Base-by-base conservation (phyloP, 192 early-diverging fungal species). In the Backusella sp. region DNA sequence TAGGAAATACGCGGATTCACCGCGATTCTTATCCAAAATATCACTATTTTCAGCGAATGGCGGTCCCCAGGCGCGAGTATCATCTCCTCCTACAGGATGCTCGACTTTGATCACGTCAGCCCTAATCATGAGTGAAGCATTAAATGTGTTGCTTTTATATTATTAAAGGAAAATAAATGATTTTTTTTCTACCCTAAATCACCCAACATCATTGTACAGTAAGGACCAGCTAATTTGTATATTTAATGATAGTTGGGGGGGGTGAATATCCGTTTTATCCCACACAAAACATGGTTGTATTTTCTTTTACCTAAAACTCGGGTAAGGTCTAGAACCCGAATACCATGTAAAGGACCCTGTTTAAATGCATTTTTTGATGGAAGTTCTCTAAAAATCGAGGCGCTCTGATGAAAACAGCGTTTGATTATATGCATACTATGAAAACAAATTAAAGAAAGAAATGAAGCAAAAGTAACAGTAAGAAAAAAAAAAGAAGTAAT, bases 71-170 rank as follows among this genome's bases (percentile, higher is more conserved):
- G 86, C 70, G 0, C 97, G 90, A 6, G 97, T 97, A 78, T 98
- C 97, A 79, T 97, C 95, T 42, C 95, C 96, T 4, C 87, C 77
- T 9, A 77, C 76, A 0, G 95, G 95, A 72, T 93, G 88, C 83
- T 97, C 97, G 36, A 99, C 84, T 65, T 99, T 99, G 80, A 97
- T 93, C 1, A 97, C 86, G 26, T 96, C 92, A 0, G 97, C 97
- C 14, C 92, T 90, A 46, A 39, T 70, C 46, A 17, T 36, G 11
- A 28, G 23, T 15, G 34, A 9, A 21, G 14, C 34, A 32, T n/a
- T 26, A 62, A 6, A 32, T 11, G n/a, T 41, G 15, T 44, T 34
- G 17, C 14, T 26, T 26, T 73, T 77, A 15, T 11, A 14, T 14
- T 70, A 42, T 36, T 19, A 21, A 21, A 56, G 21, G 15, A 30